phyloP scores from a whole-genome alignment of 1,139 yeast genomes.

The Yarrowia galli region DNA sequence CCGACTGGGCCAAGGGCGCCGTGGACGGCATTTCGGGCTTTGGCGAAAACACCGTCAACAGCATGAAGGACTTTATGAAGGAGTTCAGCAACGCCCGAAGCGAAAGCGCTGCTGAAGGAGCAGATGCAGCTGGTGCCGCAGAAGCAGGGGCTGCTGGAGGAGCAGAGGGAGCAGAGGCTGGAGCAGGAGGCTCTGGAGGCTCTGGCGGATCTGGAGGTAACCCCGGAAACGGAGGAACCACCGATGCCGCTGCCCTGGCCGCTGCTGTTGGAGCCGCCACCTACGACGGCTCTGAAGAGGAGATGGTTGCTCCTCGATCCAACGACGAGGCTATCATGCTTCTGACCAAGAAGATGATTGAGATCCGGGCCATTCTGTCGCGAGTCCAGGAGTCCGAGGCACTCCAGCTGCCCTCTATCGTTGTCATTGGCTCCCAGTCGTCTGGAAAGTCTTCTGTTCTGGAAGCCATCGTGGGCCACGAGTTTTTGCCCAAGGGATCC shows the following conservation, averaged over 20 bases:
- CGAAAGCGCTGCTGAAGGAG: conserved; percentile 38
- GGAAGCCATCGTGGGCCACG: conserved; percentile 93
- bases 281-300: conserved; percentile 49
- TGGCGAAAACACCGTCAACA: conserved; percentile 40
- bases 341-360: conserved; percentile 94
- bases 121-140: background rate
- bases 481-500: conserved; percentile 90
- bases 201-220: background rate
- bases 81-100: background rate
- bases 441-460: conserved; percentile 95
- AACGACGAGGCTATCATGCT: conserved; percentile 65
- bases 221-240: conserved; percentile 37
- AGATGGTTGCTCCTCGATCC: conserved; percentile 49
- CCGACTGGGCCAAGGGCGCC: conserved; percentile 56
- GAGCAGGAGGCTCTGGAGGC: conserved; percentile 41
- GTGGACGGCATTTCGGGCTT: conserved; percentile 42
- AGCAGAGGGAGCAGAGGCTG: conserved; percentile 32
- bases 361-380: conserved; percentile 79
- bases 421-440: conserved; percentile 96
- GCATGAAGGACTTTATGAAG: conserved; percentile 19
- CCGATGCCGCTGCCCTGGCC: conserved; percentile 41
- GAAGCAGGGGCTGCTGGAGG: conserved; percentile 13
- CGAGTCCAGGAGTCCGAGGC: conserved; percentile 80
- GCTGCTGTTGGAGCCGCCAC: conserved; percentile 48
- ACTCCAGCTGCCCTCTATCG: conserved; percentile 88